Evolutionary conservation across 2,329 filamentous ascomycete species (phyloP).

Genomic region (Orbilia quercus): DNA sequence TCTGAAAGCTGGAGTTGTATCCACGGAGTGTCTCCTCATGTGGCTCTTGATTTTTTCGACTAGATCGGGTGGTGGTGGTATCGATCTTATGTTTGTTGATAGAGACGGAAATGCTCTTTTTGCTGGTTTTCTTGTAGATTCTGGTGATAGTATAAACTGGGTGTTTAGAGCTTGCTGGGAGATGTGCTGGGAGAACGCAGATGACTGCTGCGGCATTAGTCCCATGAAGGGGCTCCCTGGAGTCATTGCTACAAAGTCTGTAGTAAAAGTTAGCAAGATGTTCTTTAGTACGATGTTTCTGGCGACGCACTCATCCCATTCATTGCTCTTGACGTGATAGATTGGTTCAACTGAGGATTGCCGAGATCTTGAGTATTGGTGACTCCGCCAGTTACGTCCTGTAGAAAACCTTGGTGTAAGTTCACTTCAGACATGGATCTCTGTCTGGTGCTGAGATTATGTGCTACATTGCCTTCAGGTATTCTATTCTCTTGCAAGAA

Average conservation of each 20-base stretch:
- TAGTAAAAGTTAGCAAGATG: slow-evolving; percentile 10
- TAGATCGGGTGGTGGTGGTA: slow-evolving; percentile 45
- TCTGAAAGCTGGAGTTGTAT: slow-evolving; percentile 42
- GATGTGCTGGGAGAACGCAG: slow-evolving; percentile 43
- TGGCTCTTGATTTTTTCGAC: slow-evolving; percentile 52
- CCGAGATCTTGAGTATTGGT: slow-evolving; percentile 50
- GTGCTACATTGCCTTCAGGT: slow-evolving; percentile 45
- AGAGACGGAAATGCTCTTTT: slow-evolving; percentile 50
- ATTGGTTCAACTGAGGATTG: slow-evolving; percentile 40
- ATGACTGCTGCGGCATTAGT: slow-evolving; percentile 39
- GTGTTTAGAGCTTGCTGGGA: slow-evolving; percentile 46
- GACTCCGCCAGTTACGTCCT: slow-evolving; percentile 50
- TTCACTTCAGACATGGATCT: slow-evolving; percentile 54
- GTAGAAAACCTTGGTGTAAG: slow-evolving; percentile 50
- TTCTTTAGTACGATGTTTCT: not conserved
- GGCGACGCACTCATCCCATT: slow-evolving; percentile 48
- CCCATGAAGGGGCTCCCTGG: slow-evolving; percentile 48
- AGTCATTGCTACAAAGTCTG: slow-evolving; percentile 49
- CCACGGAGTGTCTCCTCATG: slow-evolving; percentile 52
- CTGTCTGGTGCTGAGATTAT: slow-evolving; percentile 42
- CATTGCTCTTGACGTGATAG: slow-evolving; percentile 44
- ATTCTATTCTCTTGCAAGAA: slow-evolving; percentile 55
- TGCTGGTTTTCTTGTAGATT: slow-evolving; percentile 40
- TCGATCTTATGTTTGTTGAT: slow-evolving; percentile 45
- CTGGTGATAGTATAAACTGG: slow-evolving; percentile 49